Evolutionary conservation across 1,284 basidiomycete genomes (phyloP), one percentile per base, ranked within the genome.

Genomic region (Sporisorium sorghi): DNA sequence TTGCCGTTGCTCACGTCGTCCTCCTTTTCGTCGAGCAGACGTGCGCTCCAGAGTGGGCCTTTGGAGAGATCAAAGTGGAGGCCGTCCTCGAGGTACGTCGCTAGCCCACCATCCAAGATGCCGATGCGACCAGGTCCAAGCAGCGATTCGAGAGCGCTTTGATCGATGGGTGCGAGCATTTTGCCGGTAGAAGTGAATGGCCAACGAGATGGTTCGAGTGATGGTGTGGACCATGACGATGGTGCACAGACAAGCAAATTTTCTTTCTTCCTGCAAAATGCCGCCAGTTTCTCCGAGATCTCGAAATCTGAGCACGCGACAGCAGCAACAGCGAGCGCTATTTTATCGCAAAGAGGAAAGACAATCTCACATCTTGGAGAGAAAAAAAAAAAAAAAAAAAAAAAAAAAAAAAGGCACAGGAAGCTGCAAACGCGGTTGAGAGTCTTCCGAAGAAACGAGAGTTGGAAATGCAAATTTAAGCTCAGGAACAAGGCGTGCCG

Each of bases 31-130:
- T 77, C 64, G 21, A 82, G 74, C 37, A 82, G 44, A 5, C 76
- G 63, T 30, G 80, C 79, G 23, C 73, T 76, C 79, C 79, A 82
- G 30, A 80, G 69, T 10, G 74, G 68, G 10, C 73, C 64, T 40
- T 66, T 59, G 11, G 74, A 75, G 24, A 81, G 70, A 35, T 76
- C 76, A 51, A 76, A 72, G 48, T 73, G 50, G 35, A 79, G 71
- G 12, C 74, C 77, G 47, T 79, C 73, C 39, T 80, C 79, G 24
- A 82, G 73, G 47, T 80, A 80, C 1, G 80, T 82, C 5, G 79
- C 78, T 26, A 80, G 62, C 12, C 79, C 79, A 12, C 79, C 79
- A 43, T 80, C 79, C 44, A 80, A 23, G 32, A 79, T 56, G 9
- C 77, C 77, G 32, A 80, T 70, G 19, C 65, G 65, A 14, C 37